Evolutionary conservation across 371 early-diverging fungal species (phyloP).

Genomic region (Rhizopus sp.): DNA sequence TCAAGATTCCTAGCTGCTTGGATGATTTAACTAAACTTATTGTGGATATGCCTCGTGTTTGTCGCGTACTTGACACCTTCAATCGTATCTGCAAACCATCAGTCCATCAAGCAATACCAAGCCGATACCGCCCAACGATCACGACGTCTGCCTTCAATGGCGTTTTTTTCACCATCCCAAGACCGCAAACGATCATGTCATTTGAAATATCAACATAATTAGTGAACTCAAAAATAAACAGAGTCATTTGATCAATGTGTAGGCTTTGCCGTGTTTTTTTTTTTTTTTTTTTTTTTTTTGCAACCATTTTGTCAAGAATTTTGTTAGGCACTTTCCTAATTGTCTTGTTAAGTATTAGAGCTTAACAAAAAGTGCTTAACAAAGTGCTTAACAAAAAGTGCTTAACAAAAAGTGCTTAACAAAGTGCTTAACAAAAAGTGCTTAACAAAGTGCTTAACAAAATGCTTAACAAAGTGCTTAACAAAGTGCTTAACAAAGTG

Average conservation of each 20-base stretch:
- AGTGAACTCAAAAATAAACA: not conserved
- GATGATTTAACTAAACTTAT: conserved; percentile 23
- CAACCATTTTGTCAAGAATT: conserved; percentile 8
- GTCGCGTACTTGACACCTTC: conserved; percentile 17
- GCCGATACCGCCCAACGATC: conserved; percentile 7
- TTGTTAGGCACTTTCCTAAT: conserved; percentile 8
- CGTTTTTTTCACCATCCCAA: not conserved
- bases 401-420: too few species aligned
- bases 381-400: not conserved
- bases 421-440: conserved; percentile 9
- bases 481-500: too few species aligned
- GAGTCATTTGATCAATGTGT: not conserved
- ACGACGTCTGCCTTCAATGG: conserved; percentile 7
- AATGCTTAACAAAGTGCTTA: too few species aligned
- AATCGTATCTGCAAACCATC: conserved; percentile 14
- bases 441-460: not conserved
- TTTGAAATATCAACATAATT: conserved; percentile 5
- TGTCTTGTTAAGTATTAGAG: conserved; percentile 5
- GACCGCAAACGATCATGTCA: conserved; percentile 2
- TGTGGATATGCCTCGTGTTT: conserved; percentile 18
- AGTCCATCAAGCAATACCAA: conserved; percentile 9
- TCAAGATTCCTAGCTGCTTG: conserved; percentile 17
- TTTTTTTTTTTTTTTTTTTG: too few species aligned
- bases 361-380: conserved; percentile 10
- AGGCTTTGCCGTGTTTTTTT: too few species aligned